Evolutionary conservation across 2,329 filamentous ascomycete genomes (phyloP).

Genomic region (Pseudogymnoascus sp.): DNA sequence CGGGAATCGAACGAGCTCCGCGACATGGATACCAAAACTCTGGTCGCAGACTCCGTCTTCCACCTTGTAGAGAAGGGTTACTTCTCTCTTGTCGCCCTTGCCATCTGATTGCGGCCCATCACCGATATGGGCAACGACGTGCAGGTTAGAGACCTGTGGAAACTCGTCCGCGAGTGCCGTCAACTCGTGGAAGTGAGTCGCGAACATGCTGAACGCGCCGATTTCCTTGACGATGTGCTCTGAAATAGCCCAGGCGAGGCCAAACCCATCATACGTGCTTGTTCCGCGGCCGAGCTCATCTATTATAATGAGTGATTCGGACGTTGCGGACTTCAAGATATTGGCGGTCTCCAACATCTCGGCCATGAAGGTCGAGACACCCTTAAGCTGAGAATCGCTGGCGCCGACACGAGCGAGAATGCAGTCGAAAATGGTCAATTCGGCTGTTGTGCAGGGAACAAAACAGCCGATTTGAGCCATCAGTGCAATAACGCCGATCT

Average conservation of each 20-base stretch:
- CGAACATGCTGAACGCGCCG: slow-evolving; percentile 87
- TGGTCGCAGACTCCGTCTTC: slow-evolving; percentile 94
- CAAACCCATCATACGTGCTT: slow-evolving; percentile 96
- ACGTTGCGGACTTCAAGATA: slow-evolving; percentile 92
- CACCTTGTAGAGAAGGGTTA: slow-evolving; percentile 94
- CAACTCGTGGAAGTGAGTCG: slow-evolving; percentile 96
- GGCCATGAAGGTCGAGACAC: slow-evolving; percentile 98
- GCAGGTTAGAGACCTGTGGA: slow-evolving; percentile 82
- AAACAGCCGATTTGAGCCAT: slow-evolving; percentile 98
- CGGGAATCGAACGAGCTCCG: slow-evolving; percentile 91
- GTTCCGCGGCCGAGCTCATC: slow-evolving; percentile 95
- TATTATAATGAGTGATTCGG: slow-evolving; percentile 95
- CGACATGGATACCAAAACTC: slow-evolving; percentile 96
- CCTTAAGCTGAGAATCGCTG: slow-evolving; percentile 93
- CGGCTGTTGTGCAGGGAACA: slow-evolving; percentile 82
- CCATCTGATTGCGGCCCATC: slow-evolving; percentile 24
- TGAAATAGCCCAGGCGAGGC: slow-evolving; percentile 97
- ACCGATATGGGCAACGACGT: slow-evolving; percentile 86
- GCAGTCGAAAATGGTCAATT: slow-evolving; percentile 92
- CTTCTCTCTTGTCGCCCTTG: slow-evolving; percentile 59
- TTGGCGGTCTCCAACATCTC: slow-evolving; percentile 99
- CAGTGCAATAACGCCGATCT: slow-evolving; percentile 91
- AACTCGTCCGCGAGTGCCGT: slow-evolving; percentile 84
- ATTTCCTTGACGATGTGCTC: slow-evolving; percentile 97
- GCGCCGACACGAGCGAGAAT: slow-evolving; percentile 94